A percentile compares a stretch with the other conserved stretches of the same genome.
Conservation (phyloP, 768 basidiomycete genomes). For the Dendrothele bispora region DNA sequence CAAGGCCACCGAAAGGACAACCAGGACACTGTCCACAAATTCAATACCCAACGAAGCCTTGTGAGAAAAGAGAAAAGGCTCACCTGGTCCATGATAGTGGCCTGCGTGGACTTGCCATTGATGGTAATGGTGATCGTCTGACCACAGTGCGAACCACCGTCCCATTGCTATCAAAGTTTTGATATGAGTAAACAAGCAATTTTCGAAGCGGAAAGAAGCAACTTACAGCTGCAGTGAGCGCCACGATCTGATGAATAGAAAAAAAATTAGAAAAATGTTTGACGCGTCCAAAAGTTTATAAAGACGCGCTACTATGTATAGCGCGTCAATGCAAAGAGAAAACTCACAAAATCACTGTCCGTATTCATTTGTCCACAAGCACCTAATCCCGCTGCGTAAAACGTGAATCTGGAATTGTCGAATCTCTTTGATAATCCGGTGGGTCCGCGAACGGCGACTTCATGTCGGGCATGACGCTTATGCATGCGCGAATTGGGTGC, state of each 20-base stretch:
- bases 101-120: slow-evolving; percentile 45
- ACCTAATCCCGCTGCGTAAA: slow-evolving; percentile 4
- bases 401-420: slow-evolving; percentile 4
- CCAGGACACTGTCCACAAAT: slow-evolving; percentile 37
- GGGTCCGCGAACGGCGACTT: not conserved
- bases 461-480: too few species aligned
- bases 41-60: not conserved
- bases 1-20: slow-evolving; percentile 62
- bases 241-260: slow-evolving; percentile 6
- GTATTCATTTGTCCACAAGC: slow-evolving; percentile 7
- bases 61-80: slow-evolving; percentile 10
- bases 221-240: slow-evolving; percentile 6
- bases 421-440: slow-evolving; percentile 2
- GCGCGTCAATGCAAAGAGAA: not conserved
- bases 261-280: not conserved
- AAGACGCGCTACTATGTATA: too few species aligned
- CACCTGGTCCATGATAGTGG: slow-evolving; percentile 57
- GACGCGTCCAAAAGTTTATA: not conserved
- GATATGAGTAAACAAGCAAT: too few species aligned
- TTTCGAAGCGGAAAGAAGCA: not conserved
- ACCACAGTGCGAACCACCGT: slow-evolving; percentile 39
- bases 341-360: slow-evolving; percentile 7
- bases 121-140: slow-evolving; percentile 52
- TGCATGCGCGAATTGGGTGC: too few species aligned
- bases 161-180: slow-evolving; percentile 8